Evolutionary conservation across 768 basidiomycete genomes (phyloP).

Genomic region (Mycena epipterygia): DNA sequence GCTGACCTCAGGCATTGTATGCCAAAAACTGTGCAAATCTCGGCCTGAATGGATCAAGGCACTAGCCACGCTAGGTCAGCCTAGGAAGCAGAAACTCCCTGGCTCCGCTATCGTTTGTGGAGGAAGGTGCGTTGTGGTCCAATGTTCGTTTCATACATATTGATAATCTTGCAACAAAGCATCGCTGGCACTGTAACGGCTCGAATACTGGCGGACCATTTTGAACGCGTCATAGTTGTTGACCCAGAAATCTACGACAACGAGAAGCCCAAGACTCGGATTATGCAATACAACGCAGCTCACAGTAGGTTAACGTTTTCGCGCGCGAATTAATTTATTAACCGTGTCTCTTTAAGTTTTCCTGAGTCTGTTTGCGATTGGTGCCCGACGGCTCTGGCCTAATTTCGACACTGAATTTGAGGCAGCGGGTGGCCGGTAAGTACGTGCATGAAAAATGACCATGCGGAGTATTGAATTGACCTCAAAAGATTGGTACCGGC

Average conservation of each 20-base stretch:
- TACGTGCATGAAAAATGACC: not conserved
- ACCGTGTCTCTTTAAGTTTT: conserved; percentile 13
- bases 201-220: conserved; percentile 44
- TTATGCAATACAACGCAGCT: conserved; percentile 36
- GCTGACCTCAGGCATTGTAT: not conserved
- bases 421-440: conserved; percentile 35
- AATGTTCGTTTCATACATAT: too few species aligned
- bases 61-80: conserved; percentile 13
- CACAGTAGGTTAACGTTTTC: conserved; percentile 26
- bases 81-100: conserved; percentile 1
- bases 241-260: conserved; percentile 40
- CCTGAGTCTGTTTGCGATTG: conserved; percentile 29
- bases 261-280: conserved; percentile 29
- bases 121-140: conserved; percentile 41
- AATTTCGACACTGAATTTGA: conserved; percentile 35
- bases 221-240: conserved; percentile 44
- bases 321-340: too few species aligned
- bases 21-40: conserved; percentile 21
- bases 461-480: not conserved
- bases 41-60: conserved; percentile 10
- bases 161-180: conserved; percentile 23
- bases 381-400: conserved; percentile 39
- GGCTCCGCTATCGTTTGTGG: conserved; percentile 41
- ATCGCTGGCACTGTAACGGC: conserved; percentile 44
- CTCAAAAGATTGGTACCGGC: conserved; percentile 20